phyloP scores from a whole-genome alignment of 179 eudicot species.

The Patellifolia procumbens region DNA sequence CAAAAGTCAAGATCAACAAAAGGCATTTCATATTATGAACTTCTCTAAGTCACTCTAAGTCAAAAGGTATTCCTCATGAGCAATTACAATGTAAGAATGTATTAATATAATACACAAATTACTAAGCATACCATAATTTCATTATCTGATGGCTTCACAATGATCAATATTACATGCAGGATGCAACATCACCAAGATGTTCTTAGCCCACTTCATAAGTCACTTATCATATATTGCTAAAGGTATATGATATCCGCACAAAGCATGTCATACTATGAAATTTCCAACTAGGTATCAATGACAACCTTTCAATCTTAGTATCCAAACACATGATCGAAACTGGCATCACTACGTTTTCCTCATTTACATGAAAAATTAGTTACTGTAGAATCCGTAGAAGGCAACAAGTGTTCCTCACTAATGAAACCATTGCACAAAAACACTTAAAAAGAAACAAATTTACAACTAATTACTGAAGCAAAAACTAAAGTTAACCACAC shows the following conservation, averaged over 20 bases:
- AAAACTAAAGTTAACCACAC: neutral
- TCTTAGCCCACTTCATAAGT: neutral
- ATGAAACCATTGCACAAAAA: neutral
- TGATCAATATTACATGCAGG: neutral
- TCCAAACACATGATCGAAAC: neutral
- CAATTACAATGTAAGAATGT: neutral
- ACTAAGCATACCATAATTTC: neutral
- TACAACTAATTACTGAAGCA: too few relatives aligned
- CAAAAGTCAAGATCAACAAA: neutral
- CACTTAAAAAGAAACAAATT: neutral
- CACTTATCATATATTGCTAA: neutral
- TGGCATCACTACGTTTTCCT: neutral
- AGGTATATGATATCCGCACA: neutral
- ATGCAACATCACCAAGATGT: neutral
- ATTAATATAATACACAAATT: neutral
- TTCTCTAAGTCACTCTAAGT: too few relatives aligned
- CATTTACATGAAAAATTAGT: neutral
- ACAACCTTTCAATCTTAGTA: neutral
- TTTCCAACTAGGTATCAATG: neutral
- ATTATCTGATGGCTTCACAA: neutral
- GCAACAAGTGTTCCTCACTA: neutral
- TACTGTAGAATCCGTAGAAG: neutral
- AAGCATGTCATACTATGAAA: neutral
- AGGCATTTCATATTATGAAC: neutral
- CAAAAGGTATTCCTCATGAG: neutral